Base-by-base conservation (phyloP, 345 rosid genomes). In the Arabidopsis suecica region DNA sequence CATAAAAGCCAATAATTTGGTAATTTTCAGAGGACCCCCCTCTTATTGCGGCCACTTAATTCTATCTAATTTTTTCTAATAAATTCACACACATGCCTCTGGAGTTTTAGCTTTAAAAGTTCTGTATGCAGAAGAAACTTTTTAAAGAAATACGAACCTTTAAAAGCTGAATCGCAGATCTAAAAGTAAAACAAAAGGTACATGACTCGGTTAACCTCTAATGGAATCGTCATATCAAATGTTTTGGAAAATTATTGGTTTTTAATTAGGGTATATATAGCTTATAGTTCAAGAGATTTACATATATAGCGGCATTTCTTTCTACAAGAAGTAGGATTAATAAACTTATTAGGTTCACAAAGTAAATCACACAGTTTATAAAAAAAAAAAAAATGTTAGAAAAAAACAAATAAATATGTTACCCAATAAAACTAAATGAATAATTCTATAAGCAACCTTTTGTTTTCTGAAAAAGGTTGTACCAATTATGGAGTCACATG, bases 1-100 rank as follows among this genome's bases (percentile, higher is more conserved):
- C 81, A 78, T 68, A 78, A 78, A 78, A 78, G 81, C 81, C 81
- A 78, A 72, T 78, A 78, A 78, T 78, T 78, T 78, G 63, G 81
- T 78, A 73, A 66, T n/a, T 72, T 66, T 61, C 25, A 54, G 65
- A 78, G 81, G 81, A 78, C 74, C 78, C 81, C 78, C 78, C 81
- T 72, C 60, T 72, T 67, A 60, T 78, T 78, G 78, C 78, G 73
- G 69, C 64, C 73, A 72, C n/a, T 23, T 78, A 50, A 64, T 66
- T 78, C 23, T 25, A 6, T 53, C 51, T 58, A 33, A 16, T 5
- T 51, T 42, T 42, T 42, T 69, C 75, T 61, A 7, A 61, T 61
- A 69, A 69, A 23, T 54, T 62, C 59, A 76, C 61, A 70, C 59
- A 77, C 47, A 62, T 71, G 47, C 45, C 65, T 69, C 65, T 55